Evolutionary conservation across 2,329 filamentous ascomycete species (phyloP).

Genomic region (Colletotrichum sp.): DNA sequence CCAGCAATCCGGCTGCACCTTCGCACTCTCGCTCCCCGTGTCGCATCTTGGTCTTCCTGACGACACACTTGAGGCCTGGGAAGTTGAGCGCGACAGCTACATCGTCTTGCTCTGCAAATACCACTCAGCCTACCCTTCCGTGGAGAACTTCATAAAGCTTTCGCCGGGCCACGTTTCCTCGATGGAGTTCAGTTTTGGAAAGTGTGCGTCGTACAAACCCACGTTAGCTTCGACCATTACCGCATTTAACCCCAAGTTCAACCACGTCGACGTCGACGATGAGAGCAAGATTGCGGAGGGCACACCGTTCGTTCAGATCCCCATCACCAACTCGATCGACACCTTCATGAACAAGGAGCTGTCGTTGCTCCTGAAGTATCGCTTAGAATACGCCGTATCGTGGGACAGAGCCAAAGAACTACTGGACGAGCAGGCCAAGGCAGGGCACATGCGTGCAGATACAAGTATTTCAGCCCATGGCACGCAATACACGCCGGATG

Average conservation of each 20-base stretch:
- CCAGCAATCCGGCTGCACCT: constrained; percentile 43
- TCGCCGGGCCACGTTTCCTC: constrained; percentile 36
- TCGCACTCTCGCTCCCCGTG: constrained; percentile 74
- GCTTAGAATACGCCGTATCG: background rate
- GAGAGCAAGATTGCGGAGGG: background rate
- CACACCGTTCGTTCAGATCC: constrained; percentile 56
- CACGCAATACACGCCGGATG: background rate
- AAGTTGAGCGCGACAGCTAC: constrained; percentile 69
- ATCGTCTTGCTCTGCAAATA: constrained; percentile 76
- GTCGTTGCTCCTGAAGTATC: constrained; percentile 63
- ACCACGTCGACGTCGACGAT: background rate
- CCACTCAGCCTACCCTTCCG: constrained; percentile 61
- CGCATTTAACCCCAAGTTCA: constrained; percentile 46
- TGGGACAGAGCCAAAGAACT: constrained; percentile 22
- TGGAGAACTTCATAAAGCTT: constrained; percentile 57
- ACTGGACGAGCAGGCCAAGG: background rate
- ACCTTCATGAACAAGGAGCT: constrained; percentile 72
- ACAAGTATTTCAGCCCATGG: background rate
- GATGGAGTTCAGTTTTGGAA: constrained; percentile 68
- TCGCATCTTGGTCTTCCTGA: constrained; percentile 74
- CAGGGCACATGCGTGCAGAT: background rate
- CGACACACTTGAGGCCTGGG: constrained; percentile 80
- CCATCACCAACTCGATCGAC: constrained; percentile 76
- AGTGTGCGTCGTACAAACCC: constrained; percentile 77
- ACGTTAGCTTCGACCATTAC: constrained; percentile 55